Base-by-base conservation (phyloP, 1,284 basidiomycete species). In the Polyporus tsugae region DNA sequence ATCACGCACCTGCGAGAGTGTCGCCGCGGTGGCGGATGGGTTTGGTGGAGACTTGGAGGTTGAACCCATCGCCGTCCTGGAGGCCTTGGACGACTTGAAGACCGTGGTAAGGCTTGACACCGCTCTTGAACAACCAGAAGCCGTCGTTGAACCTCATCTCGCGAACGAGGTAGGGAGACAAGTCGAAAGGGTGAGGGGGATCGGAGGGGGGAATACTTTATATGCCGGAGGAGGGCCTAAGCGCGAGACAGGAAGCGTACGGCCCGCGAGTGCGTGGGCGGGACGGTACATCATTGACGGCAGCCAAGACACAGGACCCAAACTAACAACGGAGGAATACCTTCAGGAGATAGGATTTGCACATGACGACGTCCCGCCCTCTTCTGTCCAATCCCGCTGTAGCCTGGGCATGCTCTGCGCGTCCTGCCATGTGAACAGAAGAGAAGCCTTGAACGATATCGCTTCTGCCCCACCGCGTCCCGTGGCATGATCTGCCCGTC, bases 11-110 rank as follows among this genome's bases (percentile, higher is more conserved):
- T 70, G 87, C 89, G 22, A 92, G 81, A 0, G 91, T 91, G 75
- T 92, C 91, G 35, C 91, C 91, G 63, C 91, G 84, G 77, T 90
- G 87, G 62, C 86, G 83, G 71, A 92, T 88, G 22, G 88, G 88
- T 60, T 86, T 85, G 7, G 90, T 89, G 7, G 92, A 82, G 41
- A 92, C 89, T 64, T 88, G 85, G 9, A 91, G 80, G 73, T 87
- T 83, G 72, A 89, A 85, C 1, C 85, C 86, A 58, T 83, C 81
- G 13, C 80, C 78, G 38, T 86, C 82, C 25, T 79, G 76, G 38
- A 80, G 80, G 10, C 79, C 78, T 66, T 86, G 82, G 35, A 85
- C 82, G 63, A 87, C 86, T 74, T 89, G 85, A 33, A 90, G 79
- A 44, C 85, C 89, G 72, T 86, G 87, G 72, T 82, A 84, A 3